Evolutionary conservation across 176 grass and related monocot genomes (phyloP).

Genomic region (Puya raimondii): DNA sequence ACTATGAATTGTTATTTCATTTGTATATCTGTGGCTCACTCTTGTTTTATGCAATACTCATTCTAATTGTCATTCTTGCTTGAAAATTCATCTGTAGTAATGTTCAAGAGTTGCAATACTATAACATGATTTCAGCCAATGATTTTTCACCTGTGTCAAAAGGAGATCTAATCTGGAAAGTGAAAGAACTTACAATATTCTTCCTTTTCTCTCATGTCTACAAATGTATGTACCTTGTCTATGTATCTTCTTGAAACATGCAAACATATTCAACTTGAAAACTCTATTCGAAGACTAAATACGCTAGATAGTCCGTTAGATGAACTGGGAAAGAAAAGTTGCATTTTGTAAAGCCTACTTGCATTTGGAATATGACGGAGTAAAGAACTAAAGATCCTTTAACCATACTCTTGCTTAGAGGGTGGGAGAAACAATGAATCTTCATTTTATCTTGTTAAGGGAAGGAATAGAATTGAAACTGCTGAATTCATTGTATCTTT

Average conservation of each 20-base stretch:
- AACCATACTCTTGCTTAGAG: neutral
- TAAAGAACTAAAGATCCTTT: neutral
- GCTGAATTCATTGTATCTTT: neutral
- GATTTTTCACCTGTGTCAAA: neutral
- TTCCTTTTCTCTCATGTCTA: constrained; percentile 5
- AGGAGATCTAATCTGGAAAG: too few species aligned
- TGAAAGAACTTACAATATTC: neutral
- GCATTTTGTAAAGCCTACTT: neutral
- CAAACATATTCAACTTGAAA: neutral
- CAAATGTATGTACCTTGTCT: neutral
- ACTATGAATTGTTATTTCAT: constrained; percentile 2
- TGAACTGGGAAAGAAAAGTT: neutral
- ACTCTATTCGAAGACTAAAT: neutral
- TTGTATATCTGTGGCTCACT: neutral
- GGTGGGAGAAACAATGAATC: neutral
- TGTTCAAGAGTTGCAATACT: neutral
- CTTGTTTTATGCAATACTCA: neutral
- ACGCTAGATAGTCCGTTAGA: neutral
- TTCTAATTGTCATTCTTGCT: neutral
- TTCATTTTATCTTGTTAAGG: neutral
- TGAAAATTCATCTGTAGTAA: neutral
- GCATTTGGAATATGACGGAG: neutral
- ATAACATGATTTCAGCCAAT: constrained; percentile 7
- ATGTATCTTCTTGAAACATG: neutral
- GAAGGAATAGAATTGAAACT: neutral